A percentile compares a stretch with the other conserved stretches of the same genome.
Evolutionary conservation across 73 alveolate species (phyloP).

Genomic region (Paramecium sonneborni): DNA sequence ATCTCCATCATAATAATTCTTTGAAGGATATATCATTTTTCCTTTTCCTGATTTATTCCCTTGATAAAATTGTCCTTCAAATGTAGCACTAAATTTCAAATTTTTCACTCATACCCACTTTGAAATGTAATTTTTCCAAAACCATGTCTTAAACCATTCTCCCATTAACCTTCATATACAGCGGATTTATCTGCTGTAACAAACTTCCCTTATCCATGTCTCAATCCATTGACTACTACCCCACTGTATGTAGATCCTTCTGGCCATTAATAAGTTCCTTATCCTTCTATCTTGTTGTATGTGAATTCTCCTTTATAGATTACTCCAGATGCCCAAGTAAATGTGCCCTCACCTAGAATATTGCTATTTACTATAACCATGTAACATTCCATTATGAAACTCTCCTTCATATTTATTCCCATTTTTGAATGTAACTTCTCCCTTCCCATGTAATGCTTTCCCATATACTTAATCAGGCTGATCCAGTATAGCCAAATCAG

Average conservation of each 20-base stretch:
- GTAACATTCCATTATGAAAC: slow-evolving; percentile 67
- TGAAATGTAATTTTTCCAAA: slow-evolving; percentile 83
- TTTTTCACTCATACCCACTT: slow-evolving; percentile 72
- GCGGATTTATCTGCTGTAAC: slow-evolving; percentile 75
- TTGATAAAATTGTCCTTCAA: slow-evolving; percentile 91
- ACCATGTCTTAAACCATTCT: slow-evolving; percentile 91
- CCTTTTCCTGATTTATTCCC: slow-evolving; percentile 96
- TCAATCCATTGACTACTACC: slow-evolving; percentile 80
- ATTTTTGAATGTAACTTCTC: slow-evolving; percentile 66
- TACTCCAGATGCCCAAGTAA: slow-evolving; percentile 70
- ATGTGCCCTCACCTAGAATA: slow-evolving; percentile 64
- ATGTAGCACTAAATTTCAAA: slow-evolving; percentile 65
- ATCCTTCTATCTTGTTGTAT: slow-evolving; percentile 59
- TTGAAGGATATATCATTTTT: slow-evolving; percentile 89
- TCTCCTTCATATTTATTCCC: slow-evolving; percentile 64
- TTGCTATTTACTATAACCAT: slow-evolving; percentile 32
- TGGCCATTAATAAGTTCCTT: slow-evolving; percentile 64
- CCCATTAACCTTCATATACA: slow-evolving; percentile 91
- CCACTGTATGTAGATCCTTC: slow-evolving; percentile 75
- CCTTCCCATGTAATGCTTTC: slow-evolving; percentile 67
- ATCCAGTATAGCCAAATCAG: slow-evolving; percentile 65
- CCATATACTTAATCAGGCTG: slow-evolving; percentile 69
- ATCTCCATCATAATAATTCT: slow-evolving; percentile 96
- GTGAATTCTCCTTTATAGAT: slow-evolving; percentile 62
- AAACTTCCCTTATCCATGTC: slow-evolving; percentile 86